Conservation (phyloP, 352 stramenopile species). For the Globisporangium orthogonon region DNA sequence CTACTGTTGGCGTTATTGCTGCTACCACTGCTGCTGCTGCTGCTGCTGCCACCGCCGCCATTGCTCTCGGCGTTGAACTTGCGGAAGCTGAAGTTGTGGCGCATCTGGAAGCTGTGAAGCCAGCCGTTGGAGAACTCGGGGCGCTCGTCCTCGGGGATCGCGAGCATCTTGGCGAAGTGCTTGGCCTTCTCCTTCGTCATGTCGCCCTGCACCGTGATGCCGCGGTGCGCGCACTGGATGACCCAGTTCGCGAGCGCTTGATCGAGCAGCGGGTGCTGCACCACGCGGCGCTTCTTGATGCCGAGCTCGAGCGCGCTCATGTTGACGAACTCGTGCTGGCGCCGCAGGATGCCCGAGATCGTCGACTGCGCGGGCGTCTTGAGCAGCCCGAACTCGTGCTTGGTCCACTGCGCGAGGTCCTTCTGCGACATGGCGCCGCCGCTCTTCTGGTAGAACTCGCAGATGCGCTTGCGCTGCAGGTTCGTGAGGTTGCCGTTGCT, state of each 20-base stretch:
- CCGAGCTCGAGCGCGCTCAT: conserved; percentile 74
- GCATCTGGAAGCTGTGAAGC: conserved; percentile 73
- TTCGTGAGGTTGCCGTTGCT: conserved; percentile 79
- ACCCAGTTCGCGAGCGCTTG: conserved; percentile 82
- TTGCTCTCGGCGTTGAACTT: conserved; percentile 72
- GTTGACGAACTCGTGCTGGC: conserved; percentile 83
- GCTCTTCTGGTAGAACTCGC: conserved; percentile 78
- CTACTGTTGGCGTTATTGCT: not conserved
- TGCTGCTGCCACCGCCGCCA: conserved; percentile 12
- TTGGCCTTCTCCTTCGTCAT: conserved; percentile 85
- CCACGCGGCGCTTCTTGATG: conserved; percentile 80
- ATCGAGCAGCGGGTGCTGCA: conserved; percentile 75
- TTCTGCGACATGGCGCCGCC: conserved; percentile 83
- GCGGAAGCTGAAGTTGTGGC: conserved; percentile 81
- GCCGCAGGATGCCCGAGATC: conserved; percentile 74
- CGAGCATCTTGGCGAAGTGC: conserved; percentile 78
- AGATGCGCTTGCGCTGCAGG: conserved; percentile 80
- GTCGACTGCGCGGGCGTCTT: conserved; percentile 81
- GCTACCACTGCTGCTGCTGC: not conserved
- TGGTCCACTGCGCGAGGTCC: conserved; percentile 81
- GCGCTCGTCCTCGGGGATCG: conserved; percentile 66
- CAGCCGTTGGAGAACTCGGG: conserved; percentile 80
- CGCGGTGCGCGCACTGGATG: conserved; percentile 75
- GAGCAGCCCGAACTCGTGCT: conserved; percentile 80
- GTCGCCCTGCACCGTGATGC: conserved; percentile 75